Percentiles rank a stretch among this genome's conserved stretches.
These are phyloP conservation scores for Aspergillus aculeatinus DNA, from an alignment of 2,329 filamentous ascomycete species.

Conservation along the genomic window DNA sequence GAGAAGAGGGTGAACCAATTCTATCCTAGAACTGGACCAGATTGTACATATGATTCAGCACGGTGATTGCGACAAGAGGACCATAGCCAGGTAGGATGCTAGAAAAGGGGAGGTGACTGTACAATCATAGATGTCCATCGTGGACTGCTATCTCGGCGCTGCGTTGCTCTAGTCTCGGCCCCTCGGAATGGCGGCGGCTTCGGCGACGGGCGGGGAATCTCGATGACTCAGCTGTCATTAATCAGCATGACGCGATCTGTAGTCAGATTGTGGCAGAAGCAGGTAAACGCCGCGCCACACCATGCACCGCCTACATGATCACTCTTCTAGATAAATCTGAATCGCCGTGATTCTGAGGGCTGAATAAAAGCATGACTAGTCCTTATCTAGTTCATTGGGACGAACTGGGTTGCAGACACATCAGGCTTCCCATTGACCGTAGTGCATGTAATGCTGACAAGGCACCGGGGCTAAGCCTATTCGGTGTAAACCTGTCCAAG, in stretches of 20 bases:
- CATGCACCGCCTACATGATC: no score
- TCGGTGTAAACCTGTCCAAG: no score
- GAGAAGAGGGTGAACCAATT: no score
- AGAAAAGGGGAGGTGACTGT: background rate
- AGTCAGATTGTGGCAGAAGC: background rate
- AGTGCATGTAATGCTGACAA: no score
- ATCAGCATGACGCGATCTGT: constrained; percentile 11
- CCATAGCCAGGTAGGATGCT: background rate
- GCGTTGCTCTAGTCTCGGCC: constrained; percentile 15
- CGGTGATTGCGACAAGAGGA: background rate
- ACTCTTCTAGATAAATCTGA: no score
- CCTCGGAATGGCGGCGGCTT: constrained; percentile 17
- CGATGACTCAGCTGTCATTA: constrained; percentile 19
- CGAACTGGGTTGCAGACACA: no score
- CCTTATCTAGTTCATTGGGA: background rate
- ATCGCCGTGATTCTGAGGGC: no score
- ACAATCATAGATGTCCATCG: background rate
- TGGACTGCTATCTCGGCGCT: constrained; percentile 8
- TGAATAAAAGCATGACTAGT: background rate
- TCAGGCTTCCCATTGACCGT: no score
- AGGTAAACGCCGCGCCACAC: no score
- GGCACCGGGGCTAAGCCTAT: background rate
- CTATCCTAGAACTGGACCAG: background rate
- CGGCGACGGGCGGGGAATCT: constrained; percentile 12
- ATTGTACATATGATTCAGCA: background rate